These are phyloP conservation scores for Kwoniella mangroviensis DNA, from an alignment of 768 basidiomycete genomes.

Conservation along the genomic window DNA sequence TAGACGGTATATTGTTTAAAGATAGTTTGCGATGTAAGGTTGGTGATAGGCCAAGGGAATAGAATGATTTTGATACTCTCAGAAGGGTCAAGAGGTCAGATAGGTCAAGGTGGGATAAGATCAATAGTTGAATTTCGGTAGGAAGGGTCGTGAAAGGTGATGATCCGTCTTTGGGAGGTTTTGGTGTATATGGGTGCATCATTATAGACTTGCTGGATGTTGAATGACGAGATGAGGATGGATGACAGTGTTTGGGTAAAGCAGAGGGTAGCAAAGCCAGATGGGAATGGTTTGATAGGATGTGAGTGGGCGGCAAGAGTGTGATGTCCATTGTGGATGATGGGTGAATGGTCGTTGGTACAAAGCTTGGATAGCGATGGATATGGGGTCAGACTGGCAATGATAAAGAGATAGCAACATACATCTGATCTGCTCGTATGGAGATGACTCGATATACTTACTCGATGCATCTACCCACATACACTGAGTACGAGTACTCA, in stretches of 20 bases:
- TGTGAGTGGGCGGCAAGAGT: slow-evolving; percentile 33
- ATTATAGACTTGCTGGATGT: background rate
- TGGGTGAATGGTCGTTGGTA: background rate
- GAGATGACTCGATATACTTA: background rate
- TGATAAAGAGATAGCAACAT: background rate
- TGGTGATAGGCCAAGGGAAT: slow-evolving; percentile 22
- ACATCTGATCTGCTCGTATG: no score
- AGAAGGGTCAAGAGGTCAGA: slow-evolving; percentile 31
- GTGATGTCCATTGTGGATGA: slow-evolving; percentile 34
- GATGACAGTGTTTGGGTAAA: background rate
- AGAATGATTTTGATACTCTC: slow-evolving; percentile 14
- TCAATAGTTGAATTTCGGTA: slow-evolving; percentile 34
- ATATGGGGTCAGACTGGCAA: background rate
- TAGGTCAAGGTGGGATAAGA: slow-evolving; percentile 31
- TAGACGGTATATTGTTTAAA: slow-evolving; percentile 29
- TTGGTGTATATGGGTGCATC: background rate
- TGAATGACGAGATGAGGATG: no score
- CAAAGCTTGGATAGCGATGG: background rate
- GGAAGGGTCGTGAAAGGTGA: slow-evolving; percentile 33
- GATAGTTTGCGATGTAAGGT: slow-evolving; percentile 31
- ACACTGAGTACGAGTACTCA: background rate
- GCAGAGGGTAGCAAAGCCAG: slow-evolving; percentile 14
- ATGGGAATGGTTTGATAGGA: slow-evolving; percentile 42
- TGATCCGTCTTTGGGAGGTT: slow-evolving; percentile 33
- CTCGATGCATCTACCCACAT: background rate